These are phyloP conservation scores for Arthroderma uncinatum DNA, from an alignment of 2,329 filamentous ascomycete species.

Conservation along the genomic window DNA sequence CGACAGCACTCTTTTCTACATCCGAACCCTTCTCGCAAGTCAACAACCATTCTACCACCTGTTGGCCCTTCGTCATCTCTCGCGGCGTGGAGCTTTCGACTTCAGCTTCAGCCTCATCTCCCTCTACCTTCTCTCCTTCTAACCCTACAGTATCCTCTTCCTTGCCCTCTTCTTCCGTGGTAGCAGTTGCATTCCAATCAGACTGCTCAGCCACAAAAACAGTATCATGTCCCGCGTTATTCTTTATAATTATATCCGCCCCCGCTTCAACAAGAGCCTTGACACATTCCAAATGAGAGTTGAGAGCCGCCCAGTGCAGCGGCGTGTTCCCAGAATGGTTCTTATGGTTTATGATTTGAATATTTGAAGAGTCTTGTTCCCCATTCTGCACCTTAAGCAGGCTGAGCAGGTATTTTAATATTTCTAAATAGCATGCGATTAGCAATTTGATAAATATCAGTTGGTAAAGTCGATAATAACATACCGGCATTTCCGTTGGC, in stretches of 20 bases:
- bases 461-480: conserved; percentile 20
- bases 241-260: conserved; percentile 66
- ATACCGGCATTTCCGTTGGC: conserved; percentile 78
- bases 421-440: conserved; percentile 22
- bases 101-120: not conserved
- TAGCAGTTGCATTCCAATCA: conserved; percentile 40
- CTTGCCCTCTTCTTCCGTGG: not conserved
- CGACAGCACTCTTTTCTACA: conserved; percentile 21
- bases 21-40: conserved; percentile 28
- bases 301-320: conserved; percentile 86
- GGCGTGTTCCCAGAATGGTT: conserved; percentile 84
- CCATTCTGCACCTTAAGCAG: conserved; percentile 25
- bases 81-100: not conserved
- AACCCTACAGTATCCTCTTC: conserved; percentile 13
- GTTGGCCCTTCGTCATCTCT: conserved; percentile 24
- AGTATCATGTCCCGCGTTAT: conserved; percentile 72
- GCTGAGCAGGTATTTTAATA: conserved; percentile 39
- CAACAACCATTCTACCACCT: conserved; percentile 35
- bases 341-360: conserved; percentile 36
- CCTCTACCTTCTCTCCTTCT: conserved; percentile 7
- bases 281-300: conserved; percentile 72
- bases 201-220: conserved; percentile 63
- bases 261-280: conserved; percentile 65
- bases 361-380: conserved; percentile 10
- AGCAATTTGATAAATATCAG: not conserved